Conservation (phyloP, 805 yeast species). For the Candida sphagnicola region DNA sequence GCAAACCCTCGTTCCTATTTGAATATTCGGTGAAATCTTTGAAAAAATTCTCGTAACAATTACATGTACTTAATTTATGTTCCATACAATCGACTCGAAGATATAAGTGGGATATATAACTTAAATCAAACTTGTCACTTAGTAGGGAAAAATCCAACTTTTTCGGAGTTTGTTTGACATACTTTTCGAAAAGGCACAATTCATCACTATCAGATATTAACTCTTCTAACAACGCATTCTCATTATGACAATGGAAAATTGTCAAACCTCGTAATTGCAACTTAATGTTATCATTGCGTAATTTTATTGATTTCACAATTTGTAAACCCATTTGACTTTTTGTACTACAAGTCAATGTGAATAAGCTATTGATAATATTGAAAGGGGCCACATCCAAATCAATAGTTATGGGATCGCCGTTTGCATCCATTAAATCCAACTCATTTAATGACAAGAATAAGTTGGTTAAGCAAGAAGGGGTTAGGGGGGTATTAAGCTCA, state of each 20-base stretch:
- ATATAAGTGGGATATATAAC: constrained; percentile 17
- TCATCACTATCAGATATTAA: background rate
- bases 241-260: constrained; percentile 29
- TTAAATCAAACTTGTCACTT: constrained; percentile 21
- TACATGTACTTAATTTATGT: constrained; percentile 18
- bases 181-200: background rate
- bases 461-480: constrained; percentile 26
- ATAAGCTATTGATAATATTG: constrained; percentile 19
- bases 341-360: constrained; percentile 30
- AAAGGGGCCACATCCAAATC: constrained; percentile 18
- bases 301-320: constrained; percentile 18
- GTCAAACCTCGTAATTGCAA: constrained; percentile 25
- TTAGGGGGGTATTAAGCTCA: constrained; percentile 21
- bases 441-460: constrained; percentile 31
- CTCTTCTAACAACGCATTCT: constrained; percentile 6
- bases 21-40: constrained; percentile 21
- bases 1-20: constrained; percentile 21
- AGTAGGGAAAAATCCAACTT: constrained; percentile 6
- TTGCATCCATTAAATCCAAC: constrained; percentile 17
- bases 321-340: constrained; percentile 27
- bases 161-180: background rate
- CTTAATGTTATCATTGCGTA: constrained; percentile 18
- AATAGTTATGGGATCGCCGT: constrained; percentile 7
- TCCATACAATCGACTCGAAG: constrained; percentile 30
- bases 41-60: constrained; percentile 25